Conservation (phyloP, 352 stramenopile species). For the Pythium brassicae region DNA sequence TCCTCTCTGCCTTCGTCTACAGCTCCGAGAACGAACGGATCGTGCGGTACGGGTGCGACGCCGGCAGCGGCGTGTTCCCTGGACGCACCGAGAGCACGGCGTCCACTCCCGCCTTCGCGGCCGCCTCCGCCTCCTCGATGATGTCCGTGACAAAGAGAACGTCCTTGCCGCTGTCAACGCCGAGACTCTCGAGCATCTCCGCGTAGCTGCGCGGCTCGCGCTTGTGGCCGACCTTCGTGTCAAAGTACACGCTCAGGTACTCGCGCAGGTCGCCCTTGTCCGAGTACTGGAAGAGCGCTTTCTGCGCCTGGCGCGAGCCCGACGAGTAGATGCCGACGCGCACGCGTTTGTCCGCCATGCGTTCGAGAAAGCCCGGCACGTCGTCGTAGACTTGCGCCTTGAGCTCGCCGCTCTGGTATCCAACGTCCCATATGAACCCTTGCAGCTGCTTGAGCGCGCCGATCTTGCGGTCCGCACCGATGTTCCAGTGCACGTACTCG, state of each 20-base stretch:
- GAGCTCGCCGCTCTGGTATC: constrained; percentile 84
- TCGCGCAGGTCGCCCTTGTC: constrained; percentile 74
- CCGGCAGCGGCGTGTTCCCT: constrained; percentile 77
- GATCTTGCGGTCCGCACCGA: constrained; percentile 78
- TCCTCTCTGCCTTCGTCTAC: background rate
- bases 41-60: constrained; percentile 42
- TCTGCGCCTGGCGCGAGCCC: constrained; percentile 84
- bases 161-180: constrained; percentile 69
- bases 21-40: constrained; percentile 66
- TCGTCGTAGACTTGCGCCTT: constrained; percentile 91
- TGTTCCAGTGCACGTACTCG: constrained; percentile 70
- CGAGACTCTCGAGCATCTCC: constrained; percentile 80
- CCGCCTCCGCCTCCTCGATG: constrained; percentile 80
- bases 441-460: constrained; percentile 88
- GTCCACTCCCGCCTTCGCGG: constrained; percentile 56
- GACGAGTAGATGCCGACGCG: constrained; percentile 94
- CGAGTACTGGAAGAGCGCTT: constrained; percentile 84
- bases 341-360: constrained; percentile 66
- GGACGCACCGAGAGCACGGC: constrained; percentile 78
- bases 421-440: constrained; percentile 86
- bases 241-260: constrained; percentile 81
- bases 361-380: constrained; percentile 80
- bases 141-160: constrained; percentile 89
- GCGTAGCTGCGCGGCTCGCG: constrained; percentile 62
- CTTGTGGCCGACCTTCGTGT: constrained; percentile 83